Percentiles rank a stretch among this genome's conserved stretches.
Evolutionary conservation across 2,329 filamentous ascomycete species (phyloP).

Genomic region (Nakataea oryzae): DNA sequence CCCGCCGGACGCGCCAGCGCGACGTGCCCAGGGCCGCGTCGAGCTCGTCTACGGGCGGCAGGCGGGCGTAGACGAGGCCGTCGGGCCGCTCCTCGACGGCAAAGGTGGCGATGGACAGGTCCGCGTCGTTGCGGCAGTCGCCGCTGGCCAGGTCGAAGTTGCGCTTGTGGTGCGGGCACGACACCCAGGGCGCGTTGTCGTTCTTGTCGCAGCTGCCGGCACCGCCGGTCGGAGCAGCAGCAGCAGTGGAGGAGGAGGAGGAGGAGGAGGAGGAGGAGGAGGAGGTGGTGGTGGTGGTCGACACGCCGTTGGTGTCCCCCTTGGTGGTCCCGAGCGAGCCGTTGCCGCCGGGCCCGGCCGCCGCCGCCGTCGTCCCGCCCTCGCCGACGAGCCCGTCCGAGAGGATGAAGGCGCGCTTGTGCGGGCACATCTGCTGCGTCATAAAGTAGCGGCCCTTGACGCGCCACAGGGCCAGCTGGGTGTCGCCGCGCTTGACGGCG

Average conservation of each 20-base stretch:
- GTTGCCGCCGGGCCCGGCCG: not conserved
- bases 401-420: slow-evolving; percentile 84
- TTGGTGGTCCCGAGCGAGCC: not conserved
- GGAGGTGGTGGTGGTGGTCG: not conserved
- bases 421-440: slow-evolving; percentile 90
- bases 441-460: slow-evolving; percentile 72
- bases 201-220: slow-evolving; percentile 1
- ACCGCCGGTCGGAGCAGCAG: not conserved
- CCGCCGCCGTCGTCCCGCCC: slow-evolving; percentile 16
- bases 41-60: slow-evolving; percentile 72
- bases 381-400: slow-evolving; percentile 77
- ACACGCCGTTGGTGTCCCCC: not conserved
- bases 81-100: slow-evolving; percentile 61
- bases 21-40: slow-evolving; percentile 68
- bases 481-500: slow-evolving; percentile 76
- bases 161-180: slow-evolving; percentile 81
- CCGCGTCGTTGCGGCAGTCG: slow-evolving; percentile 62
- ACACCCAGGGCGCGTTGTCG: slow-evolving; percentile 56
- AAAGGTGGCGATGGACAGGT: slow-evolving; percentile 75
- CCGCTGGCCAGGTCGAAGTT: slow-evolving; percentile 72
- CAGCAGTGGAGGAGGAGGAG: slow-evolving; percentile 2
- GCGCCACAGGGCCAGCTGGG: slow-evolving; percentile 80
- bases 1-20: slow-evolving; percentile 69
- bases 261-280: not conserved
- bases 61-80: slow-evolving; percentile 67